Conservation (phyloP, 768 basidiomycete genomes). For the Lentinula edodes region DNA sequence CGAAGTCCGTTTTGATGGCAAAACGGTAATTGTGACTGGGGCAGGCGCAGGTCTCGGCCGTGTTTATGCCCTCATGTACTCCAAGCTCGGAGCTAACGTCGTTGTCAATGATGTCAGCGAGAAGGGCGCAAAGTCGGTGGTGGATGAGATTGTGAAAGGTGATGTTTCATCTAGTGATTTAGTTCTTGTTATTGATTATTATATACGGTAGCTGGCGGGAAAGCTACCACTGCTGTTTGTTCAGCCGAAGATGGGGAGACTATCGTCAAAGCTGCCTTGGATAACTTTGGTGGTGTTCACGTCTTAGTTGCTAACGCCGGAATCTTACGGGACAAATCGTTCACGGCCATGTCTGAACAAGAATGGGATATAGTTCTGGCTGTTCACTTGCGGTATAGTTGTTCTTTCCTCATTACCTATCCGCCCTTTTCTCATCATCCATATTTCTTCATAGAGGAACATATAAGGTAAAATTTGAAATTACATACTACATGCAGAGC, state of each 20-base stretch:
- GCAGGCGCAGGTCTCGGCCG: conserved; percentile 94
- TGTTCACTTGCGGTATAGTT: conserved; percentile 66
- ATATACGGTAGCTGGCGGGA: conserved; percentile 66
- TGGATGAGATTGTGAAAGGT: conserved; percentile 83
- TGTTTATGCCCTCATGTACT: conserved; percentile 88
- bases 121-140: conserved; percentile 78
- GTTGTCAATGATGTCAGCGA: conserved; percentile 93
- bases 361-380: conserved; percentile 94
- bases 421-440: neutral
- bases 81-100: conserved; percentile 89
- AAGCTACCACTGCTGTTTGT: conserved; percentile 75
- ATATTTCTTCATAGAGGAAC: conserved; percentile 52
- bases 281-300: conserved; percentile 86
- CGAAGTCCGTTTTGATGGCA: conserved; percentile 75
- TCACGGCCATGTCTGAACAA: conserved; percentile 79
- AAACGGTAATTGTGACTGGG: conserved; percentile 93
- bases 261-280: conserved; percentile 82
- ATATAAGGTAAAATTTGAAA: conserved; percentile 56
- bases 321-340: conserved; percentile 90
- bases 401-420: neutral
- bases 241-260: conserved; percentile 90
- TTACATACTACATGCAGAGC: neutral
- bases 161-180: conserved; percentile 12
- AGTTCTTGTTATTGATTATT: neutral
- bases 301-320: conserved; percentile 91